A percentile compares a stretch with the other conserved stretches of the same genome.
These are phyloP conservation scores for Saturnispora mendoncae DNA, from an alignment of 805 yeast species.

Conservation along the genomic window DNA sequence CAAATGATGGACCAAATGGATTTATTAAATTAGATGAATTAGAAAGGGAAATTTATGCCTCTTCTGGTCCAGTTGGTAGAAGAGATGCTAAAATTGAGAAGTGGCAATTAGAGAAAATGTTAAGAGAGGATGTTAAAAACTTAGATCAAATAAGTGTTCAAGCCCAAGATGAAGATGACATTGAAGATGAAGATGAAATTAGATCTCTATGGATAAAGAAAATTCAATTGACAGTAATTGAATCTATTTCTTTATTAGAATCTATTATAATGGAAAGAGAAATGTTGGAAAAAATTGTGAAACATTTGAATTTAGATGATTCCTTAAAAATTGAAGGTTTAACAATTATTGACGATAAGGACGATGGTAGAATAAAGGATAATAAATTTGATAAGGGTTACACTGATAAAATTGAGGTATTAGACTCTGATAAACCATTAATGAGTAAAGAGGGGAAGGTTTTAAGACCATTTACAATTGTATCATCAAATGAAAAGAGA, in stretches of 20 bases:
- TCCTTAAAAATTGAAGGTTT: constrained; percentile 11
- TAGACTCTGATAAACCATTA: constrained; percentile 43
- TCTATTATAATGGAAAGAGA: constrained; percentile 56
- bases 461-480: constrained; percentile 73
- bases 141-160: constrained; percentile 24
- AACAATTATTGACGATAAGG: constrained; percentile 9
- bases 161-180: constrained; percentile 21
- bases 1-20: constrained; percentile 8
- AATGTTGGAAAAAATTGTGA: constrained; percentile 39
- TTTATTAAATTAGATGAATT: constrained; percentile 11
- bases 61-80: constrained; percentile 33
- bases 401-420: constrained; percentile 40
- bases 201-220: constrained; percentile 50
- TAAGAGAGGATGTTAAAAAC: constrained; percentile 35
- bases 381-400: constrained; percentile 35
- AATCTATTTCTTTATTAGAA: constrained; percentile 50
- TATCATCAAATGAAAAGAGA: constrained; percentile 38
- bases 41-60: constrained; percentile 2
- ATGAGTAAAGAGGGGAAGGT: constrained; percentile 70
- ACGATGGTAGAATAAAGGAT: constrained; percentile 11
- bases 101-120: constrained; percentile 50
- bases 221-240: constrained; percentile 41
- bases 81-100: constrained; percentile 69
- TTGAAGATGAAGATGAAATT: constrained; percentile 54
- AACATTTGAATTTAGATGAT: constrained; percentile 15